Evolutionary conservation across 148 eudicot genomes (phyloP).

Genomic region (Diospyros lotus): DNA sequence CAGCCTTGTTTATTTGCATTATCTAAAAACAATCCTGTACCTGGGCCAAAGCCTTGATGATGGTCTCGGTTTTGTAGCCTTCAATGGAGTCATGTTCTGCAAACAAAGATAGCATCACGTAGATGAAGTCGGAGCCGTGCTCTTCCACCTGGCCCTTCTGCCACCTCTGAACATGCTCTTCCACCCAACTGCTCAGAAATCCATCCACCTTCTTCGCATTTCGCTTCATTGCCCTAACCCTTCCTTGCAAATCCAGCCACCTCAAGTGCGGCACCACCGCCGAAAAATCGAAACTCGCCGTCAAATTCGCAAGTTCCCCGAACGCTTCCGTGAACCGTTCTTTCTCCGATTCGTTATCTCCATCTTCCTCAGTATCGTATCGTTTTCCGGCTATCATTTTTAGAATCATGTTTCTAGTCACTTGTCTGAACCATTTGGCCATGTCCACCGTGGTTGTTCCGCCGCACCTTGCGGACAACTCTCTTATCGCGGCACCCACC

Average conservation of each 20-base stretch:
- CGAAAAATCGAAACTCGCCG: background rate
- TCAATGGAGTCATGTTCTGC: background rate
- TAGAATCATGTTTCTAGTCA: background rate
- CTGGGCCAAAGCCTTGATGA: too few species aligned
- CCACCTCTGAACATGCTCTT: background rate
- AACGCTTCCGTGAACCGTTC: background rate
- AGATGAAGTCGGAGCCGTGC: constrained; percentile 16
- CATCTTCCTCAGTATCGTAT: background rate
- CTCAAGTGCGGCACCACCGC: background rate
- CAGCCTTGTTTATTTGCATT: too few species aligned
- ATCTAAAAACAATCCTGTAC: too few species aligned
- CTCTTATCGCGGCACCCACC: background rate
- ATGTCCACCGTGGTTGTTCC: background rate
- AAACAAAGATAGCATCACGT: constrained; percentile 16
- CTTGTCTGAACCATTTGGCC: background rate
- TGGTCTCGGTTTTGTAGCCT: too few species aligned
- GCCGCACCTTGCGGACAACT: background rate
- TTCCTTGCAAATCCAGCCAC: constrained; percentile 1
- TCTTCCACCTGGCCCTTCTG: background rate
- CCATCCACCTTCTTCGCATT: background rate
- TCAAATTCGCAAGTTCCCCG: background rate
- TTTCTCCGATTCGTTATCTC: background rate
- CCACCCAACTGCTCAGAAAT: background rate
- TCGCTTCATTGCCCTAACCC: background rate
- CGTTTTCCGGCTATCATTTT: background rate